Evolutionary conservation across 2,329 filamentous ascomycete genomes (phyloP).

Genomic region (Apiospora marii): DNA sequence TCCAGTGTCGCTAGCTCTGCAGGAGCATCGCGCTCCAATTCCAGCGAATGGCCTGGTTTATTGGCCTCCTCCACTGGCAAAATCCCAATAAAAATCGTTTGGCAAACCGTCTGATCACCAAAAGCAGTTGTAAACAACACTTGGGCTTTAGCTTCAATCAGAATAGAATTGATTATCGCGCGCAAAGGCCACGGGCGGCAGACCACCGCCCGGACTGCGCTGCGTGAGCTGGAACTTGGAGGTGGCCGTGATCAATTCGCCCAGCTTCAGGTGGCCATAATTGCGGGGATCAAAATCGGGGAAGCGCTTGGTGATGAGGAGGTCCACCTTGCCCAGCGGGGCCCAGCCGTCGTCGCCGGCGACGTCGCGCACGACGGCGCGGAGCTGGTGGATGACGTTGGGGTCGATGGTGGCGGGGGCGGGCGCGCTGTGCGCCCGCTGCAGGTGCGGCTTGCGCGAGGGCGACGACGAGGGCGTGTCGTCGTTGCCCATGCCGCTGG

Average conservation of each 20-base stretch:
- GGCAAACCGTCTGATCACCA: not conserved
- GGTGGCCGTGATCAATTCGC: constrained; percentile 20
- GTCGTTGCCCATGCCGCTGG: not conserved
- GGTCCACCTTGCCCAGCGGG: not conserved
- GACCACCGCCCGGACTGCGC: not conserved
- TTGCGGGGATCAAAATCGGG: constrained; percentile 21
- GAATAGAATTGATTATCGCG: not conserved
- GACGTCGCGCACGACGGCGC: not conserved
- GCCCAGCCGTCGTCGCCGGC: constrained; percentile 22
- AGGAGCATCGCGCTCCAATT: too few relatives aligned
- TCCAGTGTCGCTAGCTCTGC: too few relatives aligned
- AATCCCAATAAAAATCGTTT: not conserved
- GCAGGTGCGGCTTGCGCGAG: not conserved
- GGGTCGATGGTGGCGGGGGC: not conserved
- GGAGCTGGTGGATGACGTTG: constrained; percentile 1
- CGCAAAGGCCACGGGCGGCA: not conserved
- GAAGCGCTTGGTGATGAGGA: constrained; percentile 17
- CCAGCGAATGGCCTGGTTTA: too few relatives aligned
- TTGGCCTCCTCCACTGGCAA: too few relatives aligned
- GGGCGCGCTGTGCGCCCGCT: not conserved
- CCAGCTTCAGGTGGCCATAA: constrained; percentile 19
- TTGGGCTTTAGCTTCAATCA: not conserved
- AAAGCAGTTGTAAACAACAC: not conserved
- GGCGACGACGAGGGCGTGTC: not conserved
- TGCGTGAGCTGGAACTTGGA: constrained; percentile 3